Percentiles rank a stretch among this genome's conserved stretches.
phyloP scores from a whole-genome alignment of 345 rosid species.

The Durio zibethinus region DNA sequence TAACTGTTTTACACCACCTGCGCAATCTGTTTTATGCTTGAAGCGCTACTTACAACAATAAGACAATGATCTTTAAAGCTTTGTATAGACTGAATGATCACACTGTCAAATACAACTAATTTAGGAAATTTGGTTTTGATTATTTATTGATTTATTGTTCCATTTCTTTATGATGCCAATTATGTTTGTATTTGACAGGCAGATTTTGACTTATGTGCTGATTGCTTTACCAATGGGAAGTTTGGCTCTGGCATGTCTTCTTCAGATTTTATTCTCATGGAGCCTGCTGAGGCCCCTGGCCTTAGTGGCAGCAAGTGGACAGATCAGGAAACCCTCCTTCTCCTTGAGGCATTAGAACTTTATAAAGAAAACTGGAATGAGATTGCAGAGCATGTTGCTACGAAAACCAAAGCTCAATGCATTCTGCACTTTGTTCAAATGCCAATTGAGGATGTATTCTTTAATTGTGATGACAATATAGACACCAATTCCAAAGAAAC shows the following conservation, averaged over 20 bases:
- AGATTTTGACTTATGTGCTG: slow-evolving; percentile 96
- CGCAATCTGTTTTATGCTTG: not conserved
- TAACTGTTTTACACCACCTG: not conserved
- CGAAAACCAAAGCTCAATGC: slow-evolving; percentile 96
- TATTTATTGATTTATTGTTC: not conserved
- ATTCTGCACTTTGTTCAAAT: slow-evolving; percentile 95
- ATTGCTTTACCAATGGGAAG: slow-evolving; percentile 86
- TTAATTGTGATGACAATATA: slow-evolving; percentile 43
- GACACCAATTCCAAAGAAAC: slow-evolving; percentile 45
- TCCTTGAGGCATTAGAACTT: slow-evolving; percentile 94
- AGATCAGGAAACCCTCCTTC: slow-evolving; percentile 98
- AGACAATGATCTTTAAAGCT: not conserved
- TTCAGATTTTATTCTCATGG: slow-evolving; percentile 96
- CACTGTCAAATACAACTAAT: not conserved
- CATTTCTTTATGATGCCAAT: slow-evolving; percentile 7
- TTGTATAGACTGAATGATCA: not conserved
- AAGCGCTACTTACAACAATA: not conserved
- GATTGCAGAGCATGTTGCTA: slow-evolving; percentile 99
- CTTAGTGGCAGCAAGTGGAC: slow-evolving; percentile 89
- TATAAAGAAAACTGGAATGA: slow-evolving; percentile 96
- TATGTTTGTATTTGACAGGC: slow-evolving; percentile 63
- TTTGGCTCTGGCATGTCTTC: slow-evolving; percentile 86
- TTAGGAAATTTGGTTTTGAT: not conserved
- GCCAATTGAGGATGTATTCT: slow-evolving; percentile 93
- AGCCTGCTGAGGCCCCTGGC: slow-evolving; percentile 85